Evolutionary conservation across 176 grass and related monocot genomes (phyloP).

Genomic region (Oryza glumipatula): DNA sequence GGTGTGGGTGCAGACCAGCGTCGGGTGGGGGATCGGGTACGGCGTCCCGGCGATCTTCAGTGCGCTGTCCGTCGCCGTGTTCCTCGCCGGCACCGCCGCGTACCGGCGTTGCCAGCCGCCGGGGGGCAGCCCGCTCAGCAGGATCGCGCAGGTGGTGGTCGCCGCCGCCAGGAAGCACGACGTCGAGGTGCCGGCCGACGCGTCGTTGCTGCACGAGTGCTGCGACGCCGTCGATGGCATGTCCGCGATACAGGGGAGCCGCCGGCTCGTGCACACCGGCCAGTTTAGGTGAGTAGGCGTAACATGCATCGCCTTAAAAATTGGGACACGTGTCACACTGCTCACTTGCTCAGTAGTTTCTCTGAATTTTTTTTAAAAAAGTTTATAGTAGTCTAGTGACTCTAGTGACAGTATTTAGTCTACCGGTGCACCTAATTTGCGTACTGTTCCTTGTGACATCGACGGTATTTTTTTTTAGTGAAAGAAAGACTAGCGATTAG

Average conservation of each 20-base stretch:
- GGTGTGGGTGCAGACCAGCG: slow-evolving; percentile 57
- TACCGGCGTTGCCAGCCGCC: slow-evolving; percentile 47
- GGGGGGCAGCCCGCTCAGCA: slow-evolving; percentile 49
- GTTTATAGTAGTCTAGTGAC: neutral
- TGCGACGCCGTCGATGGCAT: slow-evolving; percentile 35
- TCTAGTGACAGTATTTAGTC: neutral
- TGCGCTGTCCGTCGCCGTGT: slow-evolving; percentile 25
- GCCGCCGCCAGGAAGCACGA: slow-evolving; percentile 42
- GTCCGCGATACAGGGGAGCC: slow-evolving; percentile 63
- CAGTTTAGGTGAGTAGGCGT: slow-evolving; percentile 49
- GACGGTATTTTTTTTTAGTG: neutral
- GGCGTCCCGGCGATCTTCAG: slow-evolving; percentile 48
- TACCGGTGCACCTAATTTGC: neutral
- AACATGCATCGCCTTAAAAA: too few relatives aligned
- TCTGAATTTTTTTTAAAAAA: too few relatives aligned
- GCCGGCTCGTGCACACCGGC: slow-evolving; percentile 54
- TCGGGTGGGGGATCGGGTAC: slow-evolving; percentile 51
- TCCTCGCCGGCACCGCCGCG: slow-evolving; percentile 20
- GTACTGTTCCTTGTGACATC: neutral
- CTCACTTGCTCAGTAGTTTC: too few relatives aligned
- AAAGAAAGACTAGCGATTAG: too few relatives aligned
- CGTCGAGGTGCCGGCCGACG: slow-evolving; percentile 30
- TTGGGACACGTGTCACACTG: too few relatives aligned
- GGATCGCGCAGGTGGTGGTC: slow-evolving; percentile 56
- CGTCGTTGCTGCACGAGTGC: slow-evolving; percentile 42